Base-by-base conservation (phyloP, 352 stramenopile species). In the Phytophthora multivora region DNA sequence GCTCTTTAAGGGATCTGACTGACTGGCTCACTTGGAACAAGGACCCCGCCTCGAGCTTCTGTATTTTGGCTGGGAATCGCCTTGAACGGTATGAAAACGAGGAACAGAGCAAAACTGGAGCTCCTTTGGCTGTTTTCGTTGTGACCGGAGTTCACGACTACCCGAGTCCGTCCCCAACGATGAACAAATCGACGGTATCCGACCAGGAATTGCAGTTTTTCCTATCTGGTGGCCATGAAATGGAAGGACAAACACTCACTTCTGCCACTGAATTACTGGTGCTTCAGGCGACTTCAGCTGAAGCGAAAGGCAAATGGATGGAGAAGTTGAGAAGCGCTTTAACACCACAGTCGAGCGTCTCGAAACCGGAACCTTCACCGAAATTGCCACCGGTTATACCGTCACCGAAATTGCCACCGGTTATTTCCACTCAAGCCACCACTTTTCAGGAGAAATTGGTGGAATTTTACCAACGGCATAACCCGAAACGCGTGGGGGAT, bases 401-500 rank as follows among this genome's bases (percentile, higher is more conserved):
- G 8, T 13, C 11, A 19, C 21, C 43, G 13, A 26, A 35, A 25
- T 39, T 54, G 31, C 18, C 7, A 19, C 26, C 36, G 6, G 11
- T 56, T 26, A 47, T 57, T 51, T 57, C 59, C 2, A 67, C 55
- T 0, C 36, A 71, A 36, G 48, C 57, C n/a, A 59, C 59, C n/a
- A 60, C 13, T 35, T 66, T 90, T 18, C 65, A 70, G 0, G 46
- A 56, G 15, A 84, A 85, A 35, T 51, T 98, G 18, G 53, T 97
- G 7, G 83, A 78, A 40, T 98, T 96, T 52, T 98, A 98, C 58
- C 73, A 92, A 59, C 89, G 86, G 33, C 84, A 98, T 50, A 96
- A 97, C 64, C 88, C 92, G 0, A 80, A 90, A 50, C 96, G 97
- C 35, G 66, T 97, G 1, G 71, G 71, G 1, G 89, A 98, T 38